These are phyloP conservation scores for Cornus controversa DNA, from an alignment of 148 eudicot species.

Conservation along the genomic window DNA sequence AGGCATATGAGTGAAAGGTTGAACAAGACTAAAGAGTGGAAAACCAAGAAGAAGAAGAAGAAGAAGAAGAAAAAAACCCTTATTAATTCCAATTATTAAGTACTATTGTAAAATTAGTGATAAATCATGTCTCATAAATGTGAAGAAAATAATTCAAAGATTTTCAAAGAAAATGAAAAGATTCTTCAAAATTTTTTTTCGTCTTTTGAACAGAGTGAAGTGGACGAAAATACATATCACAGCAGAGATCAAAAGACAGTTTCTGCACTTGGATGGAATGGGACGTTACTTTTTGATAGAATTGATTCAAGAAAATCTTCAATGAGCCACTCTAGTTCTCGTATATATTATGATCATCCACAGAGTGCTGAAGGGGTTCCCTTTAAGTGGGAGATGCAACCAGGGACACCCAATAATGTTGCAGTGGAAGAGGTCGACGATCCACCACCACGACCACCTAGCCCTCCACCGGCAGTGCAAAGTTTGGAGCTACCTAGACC, in stretches of 20 bases:
- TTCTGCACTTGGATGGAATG: not conserved
- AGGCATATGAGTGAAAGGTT: too few species aligned
- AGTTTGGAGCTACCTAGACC: slow-evolving; percentile 51
- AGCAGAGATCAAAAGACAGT: not conserved
- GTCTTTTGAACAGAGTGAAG: too few species aligned
- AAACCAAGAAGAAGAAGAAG: too few species aligned
- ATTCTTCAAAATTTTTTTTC: too few species aligned
- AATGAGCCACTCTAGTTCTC: slow-evolving; percentile 5
- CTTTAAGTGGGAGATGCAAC: slow-evolving; percentile 71
- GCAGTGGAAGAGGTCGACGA: slow-evolving; percentile 24
- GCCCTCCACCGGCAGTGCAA: slow-evolving; percentile 70
- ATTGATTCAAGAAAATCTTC: slow-evolving; percentile 17
- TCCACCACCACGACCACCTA: slow-evolving; percentile 65
- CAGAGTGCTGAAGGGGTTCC: slow-evolving; percentile 54
- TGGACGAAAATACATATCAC: too few species aligned
- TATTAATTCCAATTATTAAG: too few species aligned
- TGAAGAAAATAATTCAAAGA: too few species aligned
- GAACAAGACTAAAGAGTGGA: too few species aligned
- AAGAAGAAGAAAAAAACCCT: too few species aligned
- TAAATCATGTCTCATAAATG: too few species aligned
- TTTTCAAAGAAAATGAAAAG: too few species aligned
- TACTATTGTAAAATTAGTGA: too few species aligned
- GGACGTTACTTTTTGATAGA: not conserved
- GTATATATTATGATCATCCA: slow-evolving; percentile 14
- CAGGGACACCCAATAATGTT: slow-evolving; percentile 58